A percentile compares a stretch with the other conserved stretches of the same genome.
These are phyloP conservation scores for Aeminium ludgeri DNA, from an alignment of 495 filamentous ascomycete genomes.

Conservation along the genomic window DNA sequence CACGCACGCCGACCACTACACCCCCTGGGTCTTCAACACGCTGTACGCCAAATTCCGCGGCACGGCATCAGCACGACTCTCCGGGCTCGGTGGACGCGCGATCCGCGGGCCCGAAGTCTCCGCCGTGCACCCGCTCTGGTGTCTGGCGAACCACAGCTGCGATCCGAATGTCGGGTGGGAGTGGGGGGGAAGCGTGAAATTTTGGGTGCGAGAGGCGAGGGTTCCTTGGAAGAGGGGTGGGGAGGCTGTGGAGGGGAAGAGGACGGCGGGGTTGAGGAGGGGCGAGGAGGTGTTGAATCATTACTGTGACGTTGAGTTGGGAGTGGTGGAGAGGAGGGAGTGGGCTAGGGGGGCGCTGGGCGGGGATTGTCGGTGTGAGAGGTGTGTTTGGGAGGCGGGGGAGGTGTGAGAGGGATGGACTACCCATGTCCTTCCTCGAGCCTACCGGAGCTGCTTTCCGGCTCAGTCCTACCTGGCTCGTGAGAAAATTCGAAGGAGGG, in stretches of 20 bases:
- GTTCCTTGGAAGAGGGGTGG: conserved; percentile 29
- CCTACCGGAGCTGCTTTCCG: no score
- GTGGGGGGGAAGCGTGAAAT: conserved; percentile 71
- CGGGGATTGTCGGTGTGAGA: conserved; percentile 12
- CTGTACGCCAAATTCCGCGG: conserved; percentile 86
- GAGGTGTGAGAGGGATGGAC: no score
- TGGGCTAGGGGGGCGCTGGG: conserved; percentile 14
- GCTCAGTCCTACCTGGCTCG: no score
- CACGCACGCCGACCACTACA: conserved; percentile 45
- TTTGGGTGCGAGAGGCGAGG: conserved; percentile 35
- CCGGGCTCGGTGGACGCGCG: conserved; percentile 31
- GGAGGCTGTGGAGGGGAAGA: conserved; percentile 13
- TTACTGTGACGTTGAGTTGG: conserved; percentile 77
- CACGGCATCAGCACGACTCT: conserved; percentile 61
- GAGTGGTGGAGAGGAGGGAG: conserved; percentile 57
- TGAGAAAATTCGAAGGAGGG: no score
- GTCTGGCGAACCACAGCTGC: conserved; percentile 81
- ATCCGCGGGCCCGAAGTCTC: conserved; percentile 65
- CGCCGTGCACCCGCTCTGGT: conserved; percentile 62
- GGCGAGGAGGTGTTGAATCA: conserved; percentile 81
- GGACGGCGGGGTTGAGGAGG: conserved; percentile 32
- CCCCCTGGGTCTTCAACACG: conserved; percentile 89
- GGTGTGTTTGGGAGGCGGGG: conserved; percentile 10
- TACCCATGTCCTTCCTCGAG: no score
- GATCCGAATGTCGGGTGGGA: conserved; percentile 90